These are phyloP conservation scores for Byssothecium circinans DNA, from an alignment of 2,329 filamentous ascomycete species.

Conservation along the genomic window DNA sequence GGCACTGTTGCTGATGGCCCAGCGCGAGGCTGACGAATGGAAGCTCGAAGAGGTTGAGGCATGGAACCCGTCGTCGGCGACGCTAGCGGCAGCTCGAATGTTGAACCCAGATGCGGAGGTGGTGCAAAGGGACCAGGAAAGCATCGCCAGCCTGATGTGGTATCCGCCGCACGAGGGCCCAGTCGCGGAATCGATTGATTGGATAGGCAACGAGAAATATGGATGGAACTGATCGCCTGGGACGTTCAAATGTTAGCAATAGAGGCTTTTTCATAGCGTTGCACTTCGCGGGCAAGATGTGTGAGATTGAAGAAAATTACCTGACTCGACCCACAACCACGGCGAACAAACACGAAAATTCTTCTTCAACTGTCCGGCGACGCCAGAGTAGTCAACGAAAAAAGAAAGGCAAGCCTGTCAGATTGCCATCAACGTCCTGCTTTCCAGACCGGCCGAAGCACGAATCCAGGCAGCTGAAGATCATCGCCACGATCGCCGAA, in stretches of 20 bases:
- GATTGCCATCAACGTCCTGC: conserved; percentile 82
- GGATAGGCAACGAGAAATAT: conserved; percentile 77
- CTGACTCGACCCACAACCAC: background rate
- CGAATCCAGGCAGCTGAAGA: conserved; percentile 76
- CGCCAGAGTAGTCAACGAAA: conserved; percentile 40
- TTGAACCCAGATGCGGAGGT: conserved; percentile 56
- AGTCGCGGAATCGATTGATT: conserved; percentile 60
- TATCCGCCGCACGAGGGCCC: conserved; percentile 53
- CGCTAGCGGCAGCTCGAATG: conserved; percentile 45
- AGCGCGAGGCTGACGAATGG: conserved; percentile 72
- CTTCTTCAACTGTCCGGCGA: conserved; percentile 37
- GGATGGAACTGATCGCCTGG: conserved; percentile 64
- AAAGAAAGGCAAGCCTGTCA: conserved; percentile 65
- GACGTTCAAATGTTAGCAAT: background rate
- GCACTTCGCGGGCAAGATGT: too few relatives aligned
- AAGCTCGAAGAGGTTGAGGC: conserved; percentile 69
- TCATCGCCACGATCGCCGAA: conserved; percentile 94
- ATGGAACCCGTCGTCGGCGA: conserved; percentile 74
- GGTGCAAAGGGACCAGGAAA: conserved; percentile 62
- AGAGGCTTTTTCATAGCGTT: too few relatives aligned
- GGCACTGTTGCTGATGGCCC: conserved; percentile 67
- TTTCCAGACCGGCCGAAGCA: conserved; percentile 75
- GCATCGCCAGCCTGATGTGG: conserved; percentile 73
- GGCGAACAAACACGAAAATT: conserved; percentile 9
- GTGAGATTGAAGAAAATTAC: too few relatives aligned